These are phyloP conservation scores for Emydomyces testavorans DNA, from an alignment of 2,329 filamentous ascomycete species.

Conservation along the genomic window DNA sequence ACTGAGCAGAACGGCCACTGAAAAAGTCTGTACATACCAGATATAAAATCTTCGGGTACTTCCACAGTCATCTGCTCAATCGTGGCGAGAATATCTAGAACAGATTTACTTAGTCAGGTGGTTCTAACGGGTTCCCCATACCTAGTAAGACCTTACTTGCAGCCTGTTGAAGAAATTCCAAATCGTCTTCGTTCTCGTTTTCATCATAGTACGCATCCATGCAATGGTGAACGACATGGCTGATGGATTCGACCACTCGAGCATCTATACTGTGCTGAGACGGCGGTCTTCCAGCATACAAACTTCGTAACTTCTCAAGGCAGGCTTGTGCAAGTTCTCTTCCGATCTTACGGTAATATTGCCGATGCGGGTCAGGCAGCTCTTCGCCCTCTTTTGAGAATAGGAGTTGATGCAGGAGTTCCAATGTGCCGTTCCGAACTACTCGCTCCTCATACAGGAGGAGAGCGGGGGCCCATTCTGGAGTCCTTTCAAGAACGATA, in stretches of 20 bases:
- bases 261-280: slow-evolving; percentile 23
- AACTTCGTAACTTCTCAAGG: slow-evolving; percentile 26
- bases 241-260: slow-evolving; percentile 29
- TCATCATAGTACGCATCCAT: slow-evolving; percentile 29
- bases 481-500: slow-evolving; percentile 32
- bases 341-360: slow-evolving; percentile 23
- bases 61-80: slow-evolving; percentile 30
- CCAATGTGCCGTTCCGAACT: slow-evolving; percentile 37
- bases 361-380: slow-evolving; percentile 20
- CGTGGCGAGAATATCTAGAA: slow-evolving; percentile 23
- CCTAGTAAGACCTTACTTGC: slow-evolving; percentile 26
- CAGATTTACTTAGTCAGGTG: slow-evolving; percentile 12
- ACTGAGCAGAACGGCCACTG: slow-evolving; percentile 7
- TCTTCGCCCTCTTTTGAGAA: slow-evolving; percentile 30
- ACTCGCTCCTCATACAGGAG: slow-evolving; percentile 40
- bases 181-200: slow-evolving; percentile 27
- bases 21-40: slow-evolving; percentile 24
- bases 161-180: slow-evolving; percentile 24
- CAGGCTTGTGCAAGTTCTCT: slow-evolving; percentile 26
- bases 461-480: slow-evolving; percentile 42
- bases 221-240: slow-evolving; percentile 30
- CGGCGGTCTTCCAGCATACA: slow-evolving; percentile 22
- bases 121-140: not conserved
- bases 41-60: slow-evolving; percentile 30
- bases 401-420: slow-evolving; percentile 34